Evolutionary conservation across 306 rosid genomes (phyloP).

Genomic region (Dryas octopetala): DNA sequence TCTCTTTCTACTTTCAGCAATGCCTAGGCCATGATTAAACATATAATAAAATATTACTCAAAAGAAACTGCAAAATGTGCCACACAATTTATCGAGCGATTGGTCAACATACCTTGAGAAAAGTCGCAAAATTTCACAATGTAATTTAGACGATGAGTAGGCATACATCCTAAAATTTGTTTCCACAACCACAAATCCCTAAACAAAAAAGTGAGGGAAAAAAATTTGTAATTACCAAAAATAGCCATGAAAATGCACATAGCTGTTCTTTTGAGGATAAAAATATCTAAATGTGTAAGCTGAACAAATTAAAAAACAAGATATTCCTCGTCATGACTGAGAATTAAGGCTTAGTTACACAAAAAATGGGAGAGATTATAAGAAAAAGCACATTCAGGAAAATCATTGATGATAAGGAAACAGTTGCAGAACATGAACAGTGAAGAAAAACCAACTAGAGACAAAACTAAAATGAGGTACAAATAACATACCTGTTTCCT

Average conservation of each 20-base stretch:
- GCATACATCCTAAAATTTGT: constrained; percentile 92
- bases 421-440: constrained; percentile 8
- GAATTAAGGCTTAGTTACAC: neutral
- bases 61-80: neutral
- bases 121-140: constrained; percentile 87
- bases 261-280: constrained; percentile 5
- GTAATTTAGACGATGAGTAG: constrained; percentile 85
- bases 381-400: neutral
- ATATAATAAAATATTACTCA: neutral
- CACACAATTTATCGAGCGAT: neutral
- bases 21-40: neutral
- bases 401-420: constrained; percentile 17
- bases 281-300: constrained; percentile 8
- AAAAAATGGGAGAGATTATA: no score
- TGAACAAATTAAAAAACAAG: neutral
- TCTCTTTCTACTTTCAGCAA: neutral
- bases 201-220: constrained; percentile 12
- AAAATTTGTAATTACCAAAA: neutral
- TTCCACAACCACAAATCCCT: constrained; percentile 96
- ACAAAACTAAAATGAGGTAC: neutral
- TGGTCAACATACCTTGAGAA: constrained; percentile 62
- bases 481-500: constrained; percentile 62
- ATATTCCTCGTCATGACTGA: neutral
- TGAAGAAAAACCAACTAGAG: neutral
- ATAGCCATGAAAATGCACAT: neutral